Base-by-base conservation (phyloP, 305 asterid genomes). In the Fraxinus floribunda region DNA sequence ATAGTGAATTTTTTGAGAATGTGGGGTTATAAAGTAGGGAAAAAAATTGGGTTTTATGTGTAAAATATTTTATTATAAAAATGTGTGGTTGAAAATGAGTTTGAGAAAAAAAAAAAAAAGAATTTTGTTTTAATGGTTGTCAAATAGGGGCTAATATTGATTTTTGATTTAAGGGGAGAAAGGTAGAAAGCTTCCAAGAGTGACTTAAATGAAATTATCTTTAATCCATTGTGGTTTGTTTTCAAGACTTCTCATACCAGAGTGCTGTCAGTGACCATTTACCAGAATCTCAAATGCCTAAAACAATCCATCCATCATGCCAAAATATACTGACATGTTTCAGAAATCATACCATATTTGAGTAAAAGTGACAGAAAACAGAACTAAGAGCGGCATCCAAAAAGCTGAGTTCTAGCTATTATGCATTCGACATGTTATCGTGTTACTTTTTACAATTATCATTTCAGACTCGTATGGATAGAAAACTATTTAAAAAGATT, bases 131-230 rank as follows among this genome's bases (percentile, higher is more conserved):
- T 13, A 46, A 46, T 13, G 18, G 57, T 46, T 3, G 18, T 46
- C 18, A 13, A 46, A 46, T 6, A 46, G 57, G 57, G 18, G 18
- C 57, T 49, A 41, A 52, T 11, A 26, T 72, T 26, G 76, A 64
- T 9, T 9, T 9, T 10, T 26, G 74, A 29, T 10, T 35, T 46
- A 36, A 30, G 39, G 70, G 38, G 73, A 8, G 22, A 52, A 39
- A 75, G 71, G 24, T 64, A 75, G 72, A 55, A 73, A 79, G 44
- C 76, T 70, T 79, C 55, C 24, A 20, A 72, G 57, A 85, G 52
- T 29, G 38, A 41, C 78, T 72, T 35, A 76, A 55, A 18, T 30
- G 60, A 64, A 39, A 76, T 13, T 73, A 74, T 77, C n/a, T 70
- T 68, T 38, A 44, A 80, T 26, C 68, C 30, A 44, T 49, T 22